These are phyloP conservation scores for Psidium friedrichsthalianum DNA, from an alignment of 345 rosid species.

Conservation along the genomic window DNA sequence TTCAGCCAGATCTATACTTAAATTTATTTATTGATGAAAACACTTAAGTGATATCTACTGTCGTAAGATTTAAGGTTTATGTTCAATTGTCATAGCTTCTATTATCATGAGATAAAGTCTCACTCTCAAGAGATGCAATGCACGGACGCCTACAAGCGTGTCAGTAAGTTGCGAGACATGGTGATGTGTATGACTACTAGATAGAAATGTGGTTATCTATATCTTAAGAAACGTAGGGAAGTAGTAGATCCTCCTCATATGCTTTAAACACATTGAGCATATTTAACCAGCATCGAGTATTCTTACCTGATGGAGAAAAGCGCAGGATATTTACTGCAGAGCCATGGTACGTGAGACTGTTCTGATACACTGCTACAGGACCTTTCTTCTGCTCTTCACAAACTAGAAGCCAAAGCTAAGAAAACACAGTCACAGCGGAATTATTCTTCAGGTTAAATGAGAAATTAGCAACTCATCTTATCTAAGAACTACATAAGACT, in stretches of 20 bases:
- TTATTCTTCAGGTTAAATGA: neutral
- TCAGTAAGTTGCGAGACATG: neutral
- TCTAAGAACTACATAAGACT: neutral
- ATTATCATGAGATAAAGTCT: neutral
- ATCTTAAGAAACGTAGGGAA: neutral
- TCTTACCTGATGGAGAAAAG: conserved; percentile 73
- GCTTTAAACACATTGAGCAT: neutral
- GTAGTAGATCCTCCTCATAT: neutral
- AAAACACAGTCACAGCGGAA: neutral
- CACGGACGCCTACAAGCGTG: neutral
- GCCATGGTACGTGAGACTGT: conserved; percentile 70
- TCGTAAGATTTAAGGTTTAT: neutral
- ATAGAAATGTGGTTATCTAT: neutral
- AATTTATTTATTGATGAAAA: neutral
- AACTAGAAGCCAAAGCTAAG: conserved; percentile 62
- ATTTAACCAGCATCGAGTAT: neutral
- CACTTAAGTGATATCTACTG: neutral
- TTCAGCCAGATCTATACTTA: neutral
- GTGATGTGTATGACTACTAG: neutral
- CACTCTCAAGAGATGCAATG: neutral
- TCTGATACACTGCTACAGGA: conserved; percentile 62
- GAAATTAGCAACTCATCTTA: neutral
- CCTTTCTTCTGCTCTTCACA: conserved; percentile 53
- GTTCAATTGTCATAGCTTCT: neutral
- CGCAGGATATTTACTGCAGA: conserved; percentile 73